These are phyloP conservation scores for Backusella circina DNA, from an alignment of 192 early-diverging fungal genomes.

Conservation along the genomic window DNA sequence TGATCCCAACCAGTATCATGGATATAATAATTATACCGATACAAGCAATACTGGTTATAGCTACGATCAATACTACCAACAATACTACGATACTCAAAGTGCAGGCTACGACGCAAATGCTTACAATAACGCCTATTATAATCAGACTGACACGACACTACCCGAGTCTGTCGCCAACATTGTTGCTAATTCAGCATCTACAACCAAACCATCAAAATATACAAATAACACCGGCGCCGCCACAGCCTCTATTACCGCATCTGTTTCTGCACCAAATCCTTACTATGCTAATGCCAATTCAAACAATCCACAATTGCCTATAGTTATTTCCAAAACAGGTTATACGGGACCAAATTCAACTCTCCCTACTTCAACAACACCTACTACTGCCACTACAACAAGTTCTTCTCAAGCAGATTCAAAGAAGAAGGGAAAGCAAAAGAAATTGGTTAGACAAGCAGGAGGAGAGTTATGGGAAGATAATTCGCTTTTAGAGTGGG, in stretches of 20 bases:
- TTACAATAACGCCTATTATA: neutral
- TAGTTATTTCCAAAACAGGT: conserved; percentile 2
- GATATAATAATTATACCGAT: neutral
- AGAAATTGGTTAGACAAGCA: conserved; percentile 70
- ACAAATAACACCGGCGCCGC: neutral
- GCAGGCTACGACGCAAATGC: neutral
- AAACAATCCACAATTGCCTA: neutral
- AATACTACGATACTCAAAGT: neutral
- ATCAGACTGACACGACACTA: neutral
- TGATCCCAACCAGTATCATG: conserved; percentile 15
- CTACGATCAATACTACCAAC: conserved; percentile 4
- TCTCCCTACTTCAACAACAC: neutral
- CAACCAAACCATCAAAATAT: neutral
- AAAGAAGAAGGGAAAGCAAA: conserved; percentile 52
- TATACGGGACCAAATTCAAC: neutral
- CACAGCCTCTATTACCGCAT: neutral
- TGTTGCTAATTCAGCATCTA: neutral
- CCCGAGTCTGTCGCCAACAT: conserved; percentile 5
- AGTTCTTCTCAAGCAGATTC: neutral
- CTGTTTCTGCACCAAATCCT: neutral
- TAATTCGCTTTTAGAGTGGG: conserved; percentile 80
- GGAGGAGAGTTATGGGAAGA: conserved; percentile 97
- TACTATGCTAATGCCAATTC: conserved; percentile 1
- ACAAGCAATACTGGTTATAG: neutral
- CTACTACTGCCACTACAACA: neutral